Evolutionary conservation across 805 yeast species (phyloP), one percentile per base, ranked within the genome.

Genomic region (Suhomyces vadensis): DNA sequence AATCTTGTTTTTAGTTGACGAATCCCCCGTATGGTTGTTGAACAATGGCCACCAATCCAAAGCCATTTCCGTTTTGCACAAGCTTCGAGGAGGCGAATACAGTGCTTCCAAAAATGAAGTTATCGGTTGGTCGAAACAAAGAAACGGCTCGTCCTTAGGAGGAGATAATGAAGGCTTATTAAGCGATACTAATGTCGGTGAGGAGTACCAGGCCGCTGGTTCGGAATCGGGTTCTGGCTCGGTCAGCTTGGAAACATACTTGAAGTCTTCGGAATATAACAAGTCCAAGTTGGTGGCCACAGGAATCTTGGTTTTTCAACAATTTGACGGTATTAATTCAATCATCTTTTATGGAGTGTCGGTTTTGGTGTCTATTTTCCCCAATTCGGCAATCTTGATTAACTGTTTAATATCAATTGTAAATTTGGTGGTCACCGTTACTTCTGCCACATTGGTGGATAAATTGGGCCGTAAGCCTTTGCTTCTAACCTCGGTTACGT

Each of bases 331-430:
- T 25, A 87, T 94, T 60, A 94, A 94, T 63, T 82, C 96, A 1
- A 89, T 94, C 47, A 81, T 94, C 16, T 88, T 92, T 60, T 94
- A 92, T 62, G 99, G 99, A 4, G 97, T 92, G 4, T 79, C 87
- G 10, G 86, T 92, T 1, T 71, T 94, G 41, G 73, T 83, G n/a
- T 69, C 79, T 6, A 67, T 86, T 4, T 75, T 89, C 50, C 97
- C 98, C 1, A 67, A 78, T 9, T 73, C 79, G 43, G 83, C 97
- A 1, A 78, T 85, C 4, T 53, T 76, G 7, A 79, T 91, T 53
- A 92, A 91, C 57, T 82, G 92, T 54, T 60, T 81, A 39, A 84
- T 94, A 25, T 87, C 97, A 2, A 52, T 83, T 0, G 75, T 85
- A 4, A 92, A 92, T 61, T 82, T 85, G 19, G 67, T 82, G 2